These are phyloP conservation scores for Annulohypoxylon bovei DNA, from an alignment of 495 filamentous ascomycete species.

Conservation along the genomic window DNA sequence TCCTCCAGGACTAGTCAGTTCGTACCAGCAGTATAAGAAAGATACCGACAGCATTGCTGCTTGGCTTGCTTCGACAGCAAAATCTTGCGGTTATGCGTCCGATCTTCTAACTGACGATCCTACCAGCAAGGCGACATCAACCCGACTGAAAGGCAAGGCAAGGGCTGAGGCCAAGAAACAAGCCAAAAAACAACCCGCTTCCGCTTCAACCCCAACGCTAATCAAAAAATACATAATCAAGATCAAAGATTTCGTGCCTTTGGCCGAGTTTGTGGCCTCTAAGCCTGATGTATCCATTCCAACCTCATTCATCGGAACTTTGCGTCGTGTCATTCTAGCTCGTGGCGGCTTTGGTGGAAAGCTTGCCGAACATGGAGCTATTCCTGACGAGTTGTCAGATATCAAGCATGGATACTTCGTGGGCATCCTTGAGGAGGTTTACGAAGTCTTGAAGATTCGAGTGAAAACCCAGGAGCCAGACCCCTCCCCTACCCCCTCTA, in stretches of 20 bases:
- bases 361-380: conserved; percentile 32
- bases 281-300: conserved; percentile 43
- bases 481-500: background rate
- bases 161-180: conserved; percentile 45
- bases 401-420: conserved; percentile 50
- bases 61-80: conserved; percentile 61
- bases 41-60: conserved; percentile 60
- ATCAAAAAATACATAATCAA: conserved; percentile 47
- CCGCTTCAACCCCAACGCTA: background rate
- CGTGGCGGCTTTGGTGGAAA: conserved; percentile 30
- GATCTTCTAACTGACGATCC: conserved; percentile 16
- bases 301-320: conserved; percentile 23
- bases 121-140: background rate
- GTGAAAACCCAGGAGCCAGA: background rate
- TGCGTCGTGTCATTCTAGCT: conserved; percentile 44
- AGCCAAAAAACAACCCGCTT: background rate
- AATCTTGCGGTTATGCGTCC: conserved; percentile 46
- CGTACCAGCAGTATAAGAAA: conserved; percentile 59
- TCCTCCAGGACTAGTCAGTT: conserved; percentile 49
- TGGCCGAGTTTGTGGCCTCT: conserved; percentile 51
- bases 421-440: conserved; percentile 45
- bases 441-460: conserved; percentile 43
- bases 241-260: conserved; percentile 50
- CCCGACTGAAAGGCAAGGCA: conserved; percentile 49
- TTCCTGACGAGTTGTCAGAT: conserved; percentile 32